Evolutionary conservation across 805 yeast species (phyloP).

Genomic region (Candida nemodendra): DNA sequence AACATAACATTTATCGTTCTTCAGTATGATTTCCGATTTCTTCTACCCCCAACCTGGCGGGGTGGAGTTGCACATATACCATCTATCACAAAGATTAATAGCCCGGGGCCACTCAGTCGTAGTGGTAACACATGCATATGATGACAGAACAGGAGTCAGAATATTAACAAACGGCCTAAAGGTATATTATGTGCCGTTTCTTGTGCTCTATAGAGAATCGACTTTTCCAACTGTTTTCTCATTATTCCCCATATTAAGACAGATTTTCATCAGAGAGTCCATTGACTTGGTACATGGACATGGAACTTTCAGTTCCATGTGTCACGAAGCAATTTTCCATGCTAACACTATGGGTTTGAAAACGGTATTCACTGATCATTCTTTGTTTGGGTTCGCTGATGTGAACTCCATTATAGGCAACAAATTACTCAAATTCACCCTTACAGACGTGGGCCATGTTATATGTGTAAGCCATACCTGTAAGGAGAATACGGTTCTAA

Average conservation of each 20-base stretch:
- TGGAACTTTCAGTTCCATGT: conserved; percentile 81
- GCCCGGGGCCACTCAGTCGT: conserved; percentile 82
- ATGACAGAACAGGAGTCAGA: conserved; percentile 78
- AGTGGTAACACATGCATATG: conserved; percentile 86
- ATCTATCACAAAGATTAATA: conserved; percentile 78
- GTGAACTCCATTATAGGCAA: conserved; percentile 82
- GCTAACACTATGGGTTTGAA: conserved; percentile 89
- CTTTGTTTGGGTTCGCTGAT: conserved; percentile 90
- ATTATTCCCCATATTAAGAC: conserved; percentile 80
- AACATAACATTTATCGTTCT: too few relatives aligned
- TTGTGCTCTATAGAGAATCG: conserved; percentile 77
- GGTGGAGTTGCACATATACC: conserved; percentile 92
- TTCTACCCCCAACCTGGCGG: conserved; percentile 99
- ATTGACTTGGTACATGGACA: conserved; percentile 94
- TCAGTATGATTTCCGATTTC: conserved; percentile 87
- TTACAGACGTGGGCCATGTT: conserved; percentile 85
- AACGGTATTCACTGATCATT: conserved; percentile 94
- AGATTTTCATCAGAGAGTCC: conserved; percentile 79
- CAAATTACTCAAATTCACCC: conserved; percentile 76
- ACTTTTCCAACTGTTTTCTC: conserved; percentile 89
- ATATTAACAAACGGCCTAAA: conserved; percentile 85
- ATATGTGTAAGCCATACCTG: conserved; percentile 97
- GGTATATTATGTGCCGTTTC: conserved; percentile 85
- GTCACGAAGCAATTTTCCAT: conserved; percentile 90
- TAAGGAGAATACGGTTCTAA: conserved; percentile 88